Percentiles rank a stretch among this genome's conserved stretches.
These are phyloP conservation scores for Aphanomyces invadans DNA, from an alignment of 352 stramenopile genomes.

Conservation along the genomic window DNA sequence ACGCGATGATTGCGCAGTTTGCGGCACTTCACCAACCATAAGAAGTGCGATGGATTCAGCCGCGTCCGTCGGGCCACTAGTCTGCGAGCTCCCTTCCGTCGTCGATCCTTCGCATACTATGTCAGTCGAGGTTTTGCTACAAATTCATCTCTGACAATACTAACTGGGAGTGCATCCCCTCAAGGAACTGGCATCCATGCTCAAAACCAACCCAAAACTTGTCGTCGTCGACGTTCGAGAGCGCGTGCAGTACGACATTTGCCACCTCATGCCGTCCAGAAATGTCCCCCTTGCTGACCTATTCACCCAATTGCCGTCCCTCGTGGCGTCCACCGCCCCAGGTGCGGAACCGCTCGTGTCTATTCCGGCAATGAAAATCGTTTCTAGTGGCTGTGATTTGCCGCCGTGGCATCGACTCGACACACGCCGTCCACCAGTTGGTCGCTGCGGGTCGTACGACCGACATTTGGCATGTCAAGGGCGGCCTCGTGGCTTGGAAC, in stretches of 20 bases:
- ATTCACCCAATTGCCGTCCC: background rate
- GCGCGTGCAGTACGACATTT: conserved; percentile 60
- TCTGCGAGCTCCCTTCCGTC: background rate
- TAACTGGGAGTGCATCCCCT: too few relatives aligned
- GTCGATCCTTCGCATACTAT: background rate
- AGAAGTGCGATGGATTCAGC: background rate
- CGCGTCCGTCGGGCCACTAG: background rate
- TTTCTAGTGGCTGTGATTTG: conserved; percentile 66
- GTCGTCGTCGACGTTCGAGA: conserved; percentile 52
- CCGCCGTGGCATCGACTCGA: conserved; percentile 67
- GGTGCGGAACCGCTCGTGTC: too few relatives aligned
- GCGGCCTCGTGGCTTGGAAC: conserved; percentile 58
- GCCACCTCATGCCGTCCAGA: conserved; percentile 58
- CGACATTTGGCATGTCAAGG: conserved; percentile 53
- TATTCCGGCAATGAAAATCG: too few relatives aligned
- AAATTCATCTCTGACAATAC: too few relatives aligned
- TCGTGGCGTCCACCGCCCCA: conserved; percentile 22
- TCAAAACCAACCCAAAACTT: background rate
- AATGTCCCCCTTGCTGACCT: conserved; percentile 53
- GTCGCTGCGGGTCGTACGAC: conserved; percentile 32
- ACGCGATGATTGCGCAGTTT: conserved; percentile 24
- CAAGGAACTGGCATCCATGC: background rate
- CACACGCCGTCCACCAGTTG: conserved; percentile 51
- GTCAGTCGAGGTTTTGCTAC: conserved; percentile 12
- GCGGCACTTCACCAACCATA: conserved; percentile 21